Evolutionary conservation across 345 rosid genomes (phyloP).

Genomic region (Clausena lansium): DNA sequence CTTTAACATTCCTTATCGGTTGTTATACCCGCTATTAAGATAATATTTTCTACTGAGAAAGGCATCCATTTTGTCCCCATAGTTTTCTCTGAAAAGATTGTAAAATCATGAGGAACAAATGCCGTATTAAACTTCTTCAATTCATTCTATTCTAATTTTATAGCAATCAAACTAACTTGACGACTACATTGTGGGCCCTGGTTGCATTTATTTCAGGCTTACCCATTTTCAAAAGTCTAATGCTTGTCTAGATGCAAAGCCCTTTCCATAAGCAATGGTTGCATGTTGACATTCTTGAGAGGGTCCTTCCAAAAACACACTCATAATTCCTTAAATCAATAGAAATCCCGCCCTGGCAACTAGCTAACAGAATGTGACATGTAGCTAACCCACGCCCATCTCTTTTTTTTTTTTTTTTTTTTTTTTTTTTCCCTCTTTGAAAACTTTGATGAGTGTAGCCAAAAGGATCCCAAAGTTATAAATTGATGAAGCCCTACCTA

Average conservation of each 20-base stretch:
- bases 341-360: no score
- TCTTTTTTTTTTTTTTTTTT: no score
- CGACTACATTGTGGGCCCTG: background rate
- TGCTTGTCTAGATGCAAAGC: background rate
- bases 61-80: constrained; percentile 58
- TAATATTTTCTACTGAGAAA: constrained; percentile 65
- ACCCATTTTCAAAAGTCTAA: background rate
- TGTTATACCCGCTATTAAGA: constrained; percentile 61
- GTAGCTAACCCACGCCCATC: no score
- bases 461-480: background rate
- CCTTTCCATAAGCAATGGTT: background rate
- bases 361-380: no score
- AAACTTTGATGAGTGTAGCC: background rate
- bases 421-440: no score
- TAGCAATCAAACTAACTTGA: background rate
- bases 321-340: no score
- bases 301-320: background rate
- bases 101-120: background rate
- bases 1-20: constrained; percentile 56
- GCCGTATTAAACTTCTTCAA: background rate
- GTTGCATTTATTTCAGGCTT: background rate
- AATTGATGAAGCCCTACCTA: no score
- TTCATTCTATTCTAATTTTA: background rate
- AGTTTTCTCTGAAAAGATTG: constrained; percentile 47
- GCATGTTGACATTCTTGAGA: background rate